These are phyloP conservation scores for Peniophora sp. DNA, from an alignment of 1,284 basidiomycete species.

Conservation along the genomic window DNA sequence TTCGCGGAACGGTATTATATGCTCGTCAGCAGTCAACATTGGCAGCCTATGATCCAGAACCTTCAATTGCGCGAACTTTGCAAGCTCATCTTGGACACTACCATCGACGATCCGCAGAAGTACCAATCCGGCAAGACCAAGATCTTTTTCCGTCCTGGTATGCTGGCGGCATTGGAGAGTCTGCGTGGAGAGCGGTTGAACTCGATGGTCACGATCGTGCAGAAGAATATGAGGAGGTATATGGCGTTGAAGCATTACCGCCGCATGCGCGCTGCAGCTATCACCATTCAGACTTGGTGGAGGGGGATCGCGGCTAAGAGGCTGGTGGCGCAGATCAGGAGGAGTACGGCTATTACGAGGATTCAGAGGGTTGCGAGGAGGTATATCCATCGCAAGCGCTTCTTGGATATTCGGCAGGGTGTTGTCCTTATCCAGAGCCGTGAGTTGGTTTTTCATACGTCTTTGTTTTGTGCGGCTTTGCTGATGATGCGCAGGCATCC, in stretches of 20 bases:
- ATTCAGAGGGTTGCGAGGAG: constrained; percentile 73
- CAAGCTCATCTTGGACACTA: constrained; percentile 76
- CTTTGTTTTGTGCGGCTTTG: not conserved
- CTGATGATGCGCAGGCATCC: constrained; percentile 46
- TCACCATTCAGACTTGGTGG: constrained; percentile 94
- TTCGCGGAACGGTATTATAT: constrained; percentile 99
- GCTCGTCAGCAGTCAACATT: constrained; percentile 83
- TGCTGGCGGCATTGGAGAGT: constrained; percentile 96
- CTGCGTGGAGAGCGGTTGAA: constrained; percentile 85
- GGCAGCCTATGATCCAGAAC: constrained; percentile 76
- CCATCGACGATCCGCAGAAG: constrained; percentile 90
- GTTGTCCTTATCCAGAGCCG: constrained; percentile 80
- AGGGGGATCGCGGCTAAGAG: constrained; percentile 74
- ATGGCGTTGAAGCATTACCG: constrained; percentile 82
- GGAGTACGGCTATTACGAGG: constrained; percentile 68
- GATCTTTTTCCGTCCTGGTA: constrained; percentile 99
- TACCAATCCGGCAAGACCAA: constrained; percentile 97
- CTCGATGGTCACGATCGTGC: constrained; percentile 87
- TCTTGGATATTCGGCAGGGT: constrained; percentile 55
- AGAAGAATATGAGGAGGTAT: constrained; percentile 91
- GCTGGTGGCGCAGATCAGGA: constrained; percentile 65
- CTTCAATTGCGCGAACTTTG: constrained; percentile 82
- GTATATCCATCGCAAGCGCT: constrained; percentile 69
- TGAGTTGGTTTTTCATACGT: constrained; percentile 26
- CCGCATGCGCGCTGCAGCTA: constrained; percentile 63